Evolutionary conservation across 495 filamentous ascomycete species (phyloP), one percentile per base, ranked within the genome.

Genomic region (Hyaloscypha bicolor): DNA sequence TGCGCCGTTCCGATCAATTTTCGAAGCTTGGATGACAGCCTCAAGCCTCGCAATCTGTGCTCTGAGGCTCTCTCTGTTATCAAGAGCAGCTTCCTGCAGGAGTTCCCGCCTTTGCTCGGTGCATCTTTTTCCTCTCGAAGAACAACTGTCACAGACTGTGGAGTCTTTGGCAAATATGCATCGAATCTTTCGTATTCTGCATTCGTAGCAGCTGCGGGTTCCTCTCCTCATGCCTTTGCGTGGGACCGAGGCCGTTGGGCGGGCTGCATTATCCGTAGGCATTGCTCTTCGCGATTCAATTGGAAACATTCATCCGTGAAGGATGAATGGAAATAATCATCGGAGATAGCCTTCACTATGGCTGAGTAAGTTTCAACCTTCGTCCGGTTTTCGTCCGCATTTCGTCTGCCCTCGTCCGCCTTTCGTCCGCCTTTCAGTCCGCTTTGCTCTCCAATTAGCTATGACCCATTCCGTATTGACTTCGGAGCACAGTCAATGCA

Each of bases 191-290:
- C 81, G 77, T 58, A 77, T 79, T 62, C 82, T 82, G 72, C 83
- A 84, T 66, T 83, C 82, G 81, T 81, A 84, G 67, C 82, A 85
- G 63, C 80, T 82, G 16, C 73, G 77, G 2, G 81, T 84, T 14
- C 83, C 82, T 64, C 83, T 85, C 22, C 81, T 78, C 39, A 83
- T 65, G 70, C 51, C 51, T 42, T 64, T 64, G 29, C 52, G 51
- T 37, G 48, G 51, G 9, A 25, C 78, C 76, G 67, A n/a, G 4
- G 1, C 11, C 35, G 2, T 37, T 63, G 39, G 61, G 4, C 42
- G 60, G 63, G 14, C 59, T 21, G 6, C 8, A 37, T 12, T 37
- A 12, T 37, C 35, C 35, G 12, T 37, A 37, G 35, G 35, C 35
- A 37, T 37, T 25, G 25, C 35, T 37, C 35, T 12, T 37, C 35